Evolutionary conservation across 495 filamentous ascomycete genomes (phyloP), one percentile per base, ranked within the genome.

Genomic region (Aspergillus asperescens): DNA sequence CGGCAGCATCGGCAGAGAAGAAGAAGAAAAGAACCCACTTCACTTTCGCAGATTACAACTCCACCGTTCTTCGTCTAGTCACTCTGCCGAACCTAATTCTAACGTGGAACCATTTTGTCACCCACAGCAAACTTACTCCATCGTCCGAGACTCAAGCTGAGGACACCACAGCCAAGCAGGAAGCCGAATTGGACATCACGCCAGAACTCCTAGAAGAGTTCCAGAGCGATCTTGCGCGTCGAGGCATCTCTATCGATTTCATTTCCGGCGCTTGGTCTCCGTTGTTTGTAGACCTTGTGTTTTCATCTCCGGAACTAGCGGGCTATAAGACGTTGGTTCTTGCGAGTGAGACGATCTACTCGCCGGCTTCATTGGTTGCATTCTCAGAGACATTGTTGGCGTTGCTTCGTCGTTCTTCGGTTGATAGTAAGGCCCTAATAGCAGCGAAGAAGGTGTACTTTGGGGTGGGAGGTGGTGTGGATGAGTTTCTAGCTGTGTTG

Each of bases 381-480:
- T 98, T 98, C 69, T 81, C 85, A 10, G 78, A 85, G 50, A 86
- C 86, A 5, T 68, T 97, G 27, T 63, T 89, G 41, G 71, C 68
- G 4, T 62, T 93, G 8, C 65, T 95, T 50, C 67, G 79, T 42
- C 71, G 72, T 4, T 78, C 83, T 25, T 68, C 56, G 5, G 49
- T 53, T 44, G 23, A 65, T 31, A 80, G 79, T 25, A 79, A 76
- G 50, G 89, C 89, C 5, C 66, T 95, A n/a, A 75, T 98, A 1
- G 93, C 83, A 4, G 93, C 93, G 2, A 98, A 98, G 73, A 81
- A 83, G 67, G 82, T 96, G 2, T 98, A 98, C 66, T 98, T 98
- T 62, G 93, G 93, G 4, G 93, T 98, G 48, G 93, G 93, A 2
- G 93, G 93, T 16, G 89, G 90, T 16, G 81, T 98, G 35, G 86